Percentiles rank a stretch among this genome's conserved stretches.
Conservation (phyloP, 306 rosid genomes). For the Trifolium repens region DNA sequence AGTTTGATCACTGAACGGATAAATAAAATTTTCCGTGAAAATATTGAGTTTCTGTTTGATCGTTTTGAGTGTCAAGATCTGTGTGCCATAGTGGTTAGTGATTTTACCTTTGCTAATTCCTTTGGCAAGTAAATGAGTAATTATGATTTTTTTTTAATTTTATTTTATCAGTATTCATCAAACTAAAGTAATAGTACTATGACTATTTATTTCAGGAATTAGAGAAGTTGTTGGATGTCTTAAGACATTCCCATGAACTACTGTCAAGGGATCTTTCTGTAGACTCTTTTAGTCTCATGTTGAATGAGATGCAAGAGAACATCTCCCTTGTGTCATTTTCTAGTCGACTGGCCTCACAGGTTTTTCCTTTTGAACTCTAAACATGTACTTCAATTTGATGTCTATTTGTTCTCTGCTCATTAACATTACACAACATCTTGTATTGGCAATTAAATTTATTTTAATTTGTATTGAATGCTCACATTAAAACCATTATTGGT, state of each 20-base stretch:
- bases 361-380: conserved; percentile 47
- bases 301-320: conserved; percentile 99
- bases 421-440: not conserved
- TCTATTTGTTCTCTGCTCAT: conserved; percentile 16
- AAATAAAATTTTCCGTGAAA: conserved; percentile 88
- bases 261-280: conserved; percentile 78
- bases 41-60: conserved; percentile 93
- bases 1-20: conserved; percentile 82
- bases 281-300: conserved; percentile 82
- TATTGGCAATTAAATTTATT: not conserved
- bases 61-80: conserved; percentile 99
- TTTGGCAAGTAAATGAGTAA: conserved; percentile 20
- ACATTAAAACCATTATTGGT: conserved; percentile 28
- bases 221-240: conserved; percentile 81
- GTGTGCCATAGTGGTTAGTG: conserved; percentile 86
- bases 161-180: conserved; percentile 27
- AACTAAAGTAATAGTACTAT: conserved; percentile 25
- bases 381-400: conserved; percentile 23
- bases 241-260: conserved; percentile 83
- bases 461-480: conserved; percentile 23
- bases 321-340: conserved; percentile 95
- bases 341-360: conserved; percentile 97
- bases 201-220: conserved; percentile 70
- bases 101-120: conserved; percentile 45
- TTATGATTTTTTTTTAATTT: not conserved